Base-by-base conservation (phyloP, 768 basidiomycete genomes). In the Tulasnella sp. region DNA sequence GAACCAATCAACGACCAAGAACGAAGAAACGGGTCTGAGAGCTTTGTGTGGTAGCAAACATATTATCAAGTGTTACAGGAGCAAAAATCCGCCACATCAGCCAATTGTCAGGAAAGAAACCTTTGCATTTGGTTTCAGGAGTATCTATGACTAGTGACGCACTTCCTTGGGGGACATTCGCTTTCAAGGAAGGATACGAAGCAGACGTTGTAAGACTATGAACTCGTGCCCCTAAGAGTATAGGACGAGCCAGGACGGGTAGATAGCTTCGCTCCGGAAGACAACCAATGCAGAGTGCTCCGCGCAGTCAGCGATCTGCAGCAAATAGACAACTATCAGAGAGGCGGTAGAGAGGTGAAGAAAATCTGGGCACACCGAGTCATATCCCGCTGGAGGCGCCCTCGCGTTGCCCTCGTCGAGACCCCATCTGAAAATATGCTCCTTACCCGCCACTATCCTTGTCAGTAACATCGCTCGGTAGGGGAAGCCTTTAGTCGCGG, bases 241-340 rank as follows among this genome's bases (percentile, higher is more conserved):
- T 85, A 93, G 88, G 42, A 93, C 90, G 42, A 93, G 86, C 83
- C 91, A 93, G 22, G 92, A 92, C 5, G 93, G 93, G 54, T 92
- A 86, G 77, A 93, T 92, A 2, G 93, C 93, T 80, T 93, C 91
- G 84, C 93, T 92, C 69, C 87, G 86, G 83, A 93, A 93, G 40
- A 93, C 92, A 14, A 93, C 89, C 34, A 93, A 85, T 83, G 93
- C 93, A 82, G 93, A 92, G 75, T 93, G 91, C 83, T 93, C 93
- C 42, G 93, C 85, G 75, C 89, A 89, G 34, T 90, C 91, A 20
- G 48, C 77, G n/a, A 60, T 58, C 48, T 78, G 20, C 22, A 44
- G 3, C 80, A 48, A 69, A 34, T 12, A 22, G 8, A 1, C 60
- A 16, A 31, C 6, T 31, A 64, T 18, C 28, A 78, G 37, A 40